These are phyloP conservation scores for Suillus occidentalis DNA, from an alignment of 768 basidiomycete species.

Conservation along the genomic window DNA sequence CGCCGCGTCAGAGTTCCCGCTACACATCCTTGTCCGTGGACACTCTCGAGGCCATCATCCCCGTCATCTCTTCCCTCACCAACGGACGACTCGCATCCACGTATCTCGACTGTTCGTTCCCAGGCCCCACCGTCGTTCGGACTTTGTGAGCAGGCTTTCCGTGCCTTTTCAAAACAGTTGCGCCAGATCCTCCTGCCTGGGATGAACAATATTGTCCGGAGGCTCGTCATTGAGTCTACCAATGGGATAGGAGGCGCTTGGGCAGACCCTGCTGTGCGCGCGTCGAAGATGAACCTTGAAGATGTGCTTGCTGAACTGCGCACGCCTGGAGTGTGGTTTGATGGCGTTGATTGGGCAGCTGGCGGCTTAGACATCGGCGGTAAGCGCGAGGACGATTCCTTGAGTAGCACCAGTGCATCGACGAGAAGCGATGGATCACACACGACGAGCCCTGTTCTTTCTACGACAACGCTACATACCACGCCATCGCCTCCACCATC, in stretches of 20 bases:
- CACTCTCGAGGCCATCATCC: slow-evolving; percentile 32
- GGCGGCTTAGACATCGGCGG: slow-evolving; percentile 20
- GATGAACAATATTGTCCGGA: slow-evolving; percentile 68
- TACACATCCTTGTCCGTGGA: slow-evolving; percentile 66
- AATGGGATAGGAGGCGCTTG: slow-evolving; percentile 34
- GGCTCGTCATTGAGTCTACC: slow-evolving; percentile 62
- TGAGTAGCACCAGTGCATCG: slow-evolving; percentile 40
- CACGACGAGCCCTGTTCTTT: slow-evolving; percentile 70
- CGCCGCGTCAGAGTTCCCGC: slow-evolving; percentile 27
- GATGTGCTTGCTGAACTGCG: slow-evolving; percentile 59
- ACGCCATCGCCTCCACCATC: slow-evolving; percentile 72
- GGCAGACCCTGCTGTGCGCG: slow-evolving; percentile 55
- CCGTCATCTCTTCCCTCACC: slow-evolving; percentile 12
- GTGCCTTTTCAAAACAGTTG: slow-evolving; percentile 58
- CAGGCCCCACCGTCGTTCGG: slow-evolving; percentile 59
- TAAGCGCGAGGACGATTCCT: slow-evolving; percentile 48
- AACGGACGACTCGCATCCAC: slow-evolving; percentile 44
- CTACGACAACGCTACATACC: slow-evolving; percentile 74
- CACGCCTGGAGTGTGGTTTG: slow-evolving; percentile 65
- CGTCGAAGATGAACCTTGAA: slow-evolving; percentile 55
- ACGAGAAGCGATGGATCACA: slow-evolving; percentile 55
- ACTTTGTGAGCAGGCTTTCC: slow-evolving; percentile 65
- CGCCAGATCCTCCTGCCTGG: slow-evolving; percentile 60
- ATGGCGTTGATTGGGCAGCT: slow-evolving; percentile 64
- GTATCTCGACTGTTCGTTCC: slow-evolving; percentile 44